Evolutionary conservation across 202 grass and related monocot species (phyloP).

Genomic region (Bolboschoenoplectus hybrid): DNA sequence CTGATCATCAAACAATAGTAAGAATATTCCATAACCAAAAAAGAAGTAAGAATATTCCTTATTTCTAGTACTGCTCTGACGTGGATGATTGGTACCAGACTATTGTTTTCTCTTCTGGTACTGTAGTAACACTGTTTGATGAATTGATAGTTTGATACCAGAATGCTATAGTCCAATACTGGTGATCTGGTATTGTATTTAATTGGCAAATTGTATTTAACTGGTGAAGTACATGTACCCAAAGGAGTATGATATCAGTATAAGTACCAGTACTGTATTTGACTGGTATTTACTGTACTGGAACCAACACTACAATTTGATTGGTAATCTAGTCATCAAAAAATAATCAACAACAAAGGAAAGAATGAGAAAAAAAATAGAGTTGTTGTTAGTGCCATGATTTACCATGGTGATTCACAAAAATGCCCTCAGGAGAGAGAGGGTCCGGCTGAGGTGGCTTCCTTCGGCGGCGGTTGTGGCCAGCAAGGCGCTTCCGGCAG

Average conservation of each 20-base stretch:
- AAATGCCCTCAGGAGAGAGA: slow-evolving; percentile 52
- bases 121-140: not conserved
- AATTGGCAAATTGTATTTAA: not conserved
- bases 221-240: not conserved
- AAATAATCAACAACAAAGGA: not conserved
- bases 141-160: slow-evolving; percentile 3
- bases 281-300: not conserved
- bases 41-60: not conserved
- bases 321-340: not conserved
- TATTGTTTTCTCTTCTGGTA: not conserved
- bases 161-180: not conserved
- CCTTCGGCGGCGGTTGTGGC: slow-evolving; percentile 72
- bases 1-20: not conserved
- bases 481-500: slow-evolving; percentile 81
- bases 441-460: slow-evolving; percentile 67
- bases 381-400: not conserved
- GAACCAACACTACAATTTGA: not conserved
- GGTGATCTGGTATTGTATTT: not conserved
- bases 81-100: not conserved
- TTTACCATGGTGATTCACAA: slow-evolving; percentile 62
- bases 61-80: not conserved
- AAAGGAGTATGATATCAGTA: slow-evolving; percentile 5
- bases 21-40: slow-evolving; percentile 9
- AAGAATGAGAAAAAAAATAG: not conserved
- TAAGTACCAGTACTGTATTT: slow-evolving; percentile 10